Evolutionary conservation across 2,329 filamentous ascomycete genomes (phyloP).

Genomic region (Monosporascus sp.): DNA sequence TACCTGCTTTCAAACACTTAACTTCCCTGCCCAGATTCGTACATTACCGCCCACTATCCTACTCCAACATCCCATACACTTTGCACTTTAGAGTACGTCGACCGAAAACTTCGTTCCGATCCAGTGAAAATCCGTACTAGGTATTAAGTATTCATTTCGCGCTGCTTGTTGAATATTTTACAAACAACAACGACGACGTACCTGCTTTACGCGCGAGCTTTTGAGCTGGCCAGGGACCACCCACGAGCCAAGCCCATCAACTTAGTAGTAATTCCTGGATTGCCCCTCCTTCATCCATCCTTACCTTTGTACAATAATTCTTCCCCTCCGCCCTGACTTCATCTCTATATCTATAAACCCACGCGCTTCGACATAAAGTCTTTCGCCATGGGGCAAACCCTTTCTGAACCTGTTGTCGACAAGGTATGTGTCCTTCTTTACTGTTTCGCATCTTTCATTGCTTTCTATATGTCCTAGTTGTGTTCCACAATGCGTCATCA

Average conservation of each 20-base stretch:
- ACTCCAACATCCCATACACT: not conserved
- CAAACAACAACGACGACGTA: not conserved
- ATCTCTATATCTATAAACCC: constrained; percentile 14
- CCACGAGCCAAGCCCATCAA: not conserved
- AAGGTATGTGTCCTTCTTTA: constrained; percentile 64
- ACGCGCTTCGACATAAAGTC: constrained; percentile 20
- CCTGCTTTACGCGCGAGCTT: not conserved
- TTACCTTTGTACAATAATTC: not conserved
- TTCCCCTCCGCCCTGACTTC: constrained; percentile 18
- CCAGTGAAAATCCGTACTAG: not conserved
- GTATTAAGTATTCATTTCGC: not conserved
- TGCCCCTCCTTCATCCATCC: not conserved
- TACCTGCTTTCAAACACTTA: too few species aligned
- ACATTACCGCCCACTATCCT: not conserved
- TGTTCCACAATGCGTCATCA: not conserved
- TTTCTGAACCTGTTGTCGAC: constrained; percentile 97
- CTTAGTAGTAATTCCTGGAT: not conserved
- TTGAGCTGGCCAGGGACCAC: not conserved
- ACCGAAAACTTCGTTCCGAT: not conserved
- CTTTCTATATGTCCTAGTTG: not conserved
- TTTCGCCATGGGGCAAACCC: constrained; percentile 88
- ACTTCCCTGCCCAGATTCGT: not conserved
- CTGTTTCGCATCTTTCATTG: constrained; percentile 12
- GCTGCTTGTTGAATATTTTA: not conserved
- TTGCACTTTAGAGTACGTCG: not conserved